A percentile compares a stretch with the other conserved stretches of the same genome.
Conservation (phyloP, 225 moss, liverwort and hornwort species). For the Climacium dendroides region DNA sequence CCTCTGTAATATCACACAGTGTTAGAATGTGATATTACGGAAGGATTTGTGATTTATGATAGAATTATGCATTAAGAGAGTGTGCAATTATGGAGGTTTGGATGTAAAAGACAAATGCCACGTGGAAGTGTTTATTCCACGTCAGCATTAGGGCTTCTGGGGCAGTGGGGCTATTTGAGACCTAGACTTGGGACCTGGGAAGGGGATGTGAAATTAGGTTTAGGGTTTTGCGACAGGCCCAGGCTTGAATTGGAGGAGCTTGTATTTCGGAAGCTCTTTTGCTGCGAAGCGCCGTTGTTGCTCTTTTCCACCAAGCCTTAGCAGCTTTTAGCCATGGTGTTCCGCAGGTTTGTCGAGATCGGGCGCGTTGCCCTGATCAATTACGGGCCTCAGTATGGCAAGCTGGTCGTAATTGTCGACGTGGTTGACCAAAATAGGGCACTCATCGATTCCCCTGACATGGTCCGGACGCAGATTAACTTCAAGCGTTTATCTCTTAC, state of each 20-base stretch:
- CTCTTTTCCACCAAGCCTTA: background rate
- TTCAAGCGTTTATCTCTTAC: conserved; percentile 81
- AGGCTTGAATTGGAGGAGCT: background rate
- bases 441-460: conserved; percentile 60
- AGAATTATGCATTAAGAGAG: background rate
- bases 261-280: fast-evolving
- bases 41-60: too few species aligned
- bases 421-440: conserved; percentile 83
- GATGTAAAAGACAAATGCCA: background rate
- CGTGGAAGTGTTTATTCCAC: background rate
- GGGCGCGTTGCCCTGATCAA: conserved; percentile 82
- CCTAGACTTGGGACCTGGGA: background rate
- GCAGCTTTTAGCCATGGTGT: conserved; percentile 33
- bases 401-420: conserved; percentile 79
- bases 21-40: too few species aligned
- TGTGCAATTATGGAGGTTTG: background rate
- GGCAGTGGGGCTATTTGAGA: too few species aligned
- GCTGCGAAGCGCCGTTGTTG: background rate
- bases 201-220: background rate
- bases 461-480: conserved; percentile 70
- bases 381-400: conserved; percentile 69
- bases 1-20: too few species aligned
- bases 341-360: conserved; percentile 81
- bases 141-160: too few species aligned
- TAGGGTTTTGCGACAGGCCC: background rate